Evolutionary conservation across 2,329 filamentous ascomycete species (phyloP), one percentile per base, ranked within the genome.

Genomic region (Botrytis squamosa): DNA sequence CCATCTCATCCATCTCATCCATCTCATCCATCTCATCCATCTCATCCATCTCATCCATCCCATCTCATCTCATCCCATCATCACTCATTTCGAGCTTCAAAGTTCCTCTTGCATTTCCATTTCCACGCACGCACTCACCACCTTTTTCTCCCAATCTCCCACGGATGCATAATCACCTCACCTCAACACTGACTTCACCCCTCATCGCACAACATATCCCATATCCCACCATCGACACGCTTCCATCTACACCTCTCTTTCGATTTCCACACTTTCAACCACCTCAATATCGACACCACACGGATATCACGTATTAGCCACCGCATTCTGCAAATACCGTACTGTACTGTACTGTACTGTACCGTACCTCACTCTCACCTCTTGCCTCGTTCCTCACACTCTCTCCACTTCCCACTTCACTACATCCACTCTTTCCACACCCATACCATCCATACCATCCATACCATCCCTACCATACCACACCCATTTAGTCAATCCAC

Each of bases 181-280:
- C 40, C 14, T 14, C 40, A 16, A 44, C 38, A 4, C 16, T 33
- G 40, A 33, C 40, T 18, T 10, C n/a, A 65, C 40, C 44, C 46
- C 49, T 14, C 49, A 55, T 2, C 2, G 49, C 1, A 55, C 49
- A 55, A n/a, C 49, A 55, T 3, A 55, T 16, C n/a, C 40, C n/a
- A 18, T 20, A 22, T 46, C 63, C 40, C 33, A n/a, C 42, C 42
- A 33, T 20, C 62, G 42, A 14, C 4, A n/a, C 49, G 3, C 49
- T n/a, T n/a, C 6, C 60, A 33, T 8, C 14, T 10, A 64, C n/a
- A 65, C 40, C 40, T 44, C 40, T 33, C 9, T 33, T 46, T 33
- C n/a, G 44, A 46, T 65, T 46, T 46, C 63, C 63, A 46, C 63
- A 25, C 42, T n/a, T 46, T 65, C 60, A 63, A n/a, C 60, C 60